Percentiles rank a stretch among this genome's conserved stretches.
Conservation (phyloP, 306 rosid species). For the Prunus davidiana region DNA sequence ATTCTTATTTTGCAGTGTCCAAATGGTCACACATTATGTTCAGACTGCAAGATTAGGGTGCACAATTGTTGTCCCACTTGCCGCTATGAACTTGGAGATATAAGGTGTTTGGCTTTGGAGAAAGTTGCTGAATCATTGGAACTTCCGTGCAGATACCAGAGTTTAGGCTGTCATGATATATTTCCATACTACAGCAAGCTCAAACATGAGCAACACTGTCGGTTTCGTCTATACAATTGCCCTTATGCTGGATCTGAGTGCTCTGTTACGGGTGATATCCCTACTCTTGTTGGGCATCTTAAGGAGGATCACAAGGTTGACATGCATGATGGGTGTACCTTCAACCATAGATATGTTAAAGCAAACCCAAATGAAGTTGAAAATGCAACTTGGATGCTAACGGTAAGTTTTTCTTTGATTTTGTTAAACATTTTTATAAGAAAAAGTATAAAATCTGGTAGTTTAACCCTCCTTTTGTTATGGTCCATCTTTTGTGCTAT, state of each 20-base stretch:
- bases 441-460: neutral
- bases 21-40: conserved; percentile 94
- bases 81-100: conserved; percentile 71
- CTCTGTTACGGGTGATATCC: conserved; percentile 78
- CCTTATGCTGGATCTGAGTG: conserved; percentile 96
- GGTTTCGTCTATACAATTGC: conserved; percentile 79
- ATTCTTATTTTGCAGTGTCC: conserved; percentile 67
- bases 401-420: conserved; percentile 46
- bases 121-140: conserved; percentile 87
- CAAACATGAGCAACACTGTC: conserved; percentile 80
- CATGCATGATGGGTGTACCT: conserved; percentile 91
- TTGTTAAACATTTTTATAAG: neutral
- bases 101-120: conserved; percentile 95
- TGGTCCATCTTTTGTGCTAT: neutral
- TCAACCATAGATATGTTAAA: conserved; percentile 89
- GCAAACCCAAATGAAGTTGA: conserved; percentile 89
- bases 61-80: conserved; percentile 88
- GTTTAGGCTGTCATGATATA: conserved; percentile 74
- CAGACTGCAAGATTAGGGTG: conserved; percentile 72
- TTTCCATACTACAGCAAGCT: conserved; percentile 77
- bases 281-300: conserved; percentile 72
- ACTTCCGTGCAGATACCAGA: conserved; percentile 84
- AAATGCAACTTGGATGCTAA: conserved; percentile 97
- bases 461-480: neutral
- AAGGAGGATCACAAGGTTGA: conserved; percentile 88